phyloP scores from a whole-genome alignment of 192 early-diverging fungal genomes.

The Coemansia javaensis region DNA sequence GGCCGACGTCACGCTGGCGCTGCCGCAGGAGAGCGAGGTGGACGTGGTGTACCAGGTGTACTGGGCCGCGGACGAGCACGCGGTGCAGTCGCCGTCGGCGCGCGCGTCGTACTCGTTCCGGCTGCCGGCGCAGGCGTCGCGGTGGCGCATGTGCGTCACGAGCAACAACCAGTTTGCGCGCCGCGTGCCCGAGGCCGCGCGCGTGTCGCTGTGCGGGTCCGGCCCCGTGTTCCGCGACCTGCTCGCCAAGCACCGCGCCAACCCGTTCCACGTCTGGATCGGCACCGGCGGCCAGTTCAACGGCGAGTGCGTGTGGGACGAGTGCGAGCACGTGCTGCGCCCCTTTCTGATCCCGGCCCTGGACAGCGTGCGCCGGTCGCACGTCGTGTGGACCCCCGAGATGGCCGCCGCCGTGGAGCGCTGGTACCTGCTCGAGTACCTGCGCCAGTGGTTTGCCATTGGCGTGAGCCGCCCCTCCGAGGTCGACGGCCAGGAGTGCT shows the following conservation, averaged over 20 bases:
- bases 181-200: slow-evolving; percentile 24
- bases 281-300: slow-evolving; percentile 70
- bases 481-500: slow-evolving; percentile 40
- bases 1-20: slow-evolving; percentile 23
- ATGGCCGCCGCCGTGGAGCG: slow-evolving; percentile 56
- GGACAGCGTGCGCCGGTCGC: slow-evolving; percentile 36
- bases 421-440: slow-evolving; percentile 67
- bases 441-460: slow-evolving; percentile 49
- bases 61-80: slow-evolving; percentile 40
- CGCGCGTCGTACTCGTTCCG: slow-evolving; percentile 37
- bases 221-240: slow-evolving; percentile 51
- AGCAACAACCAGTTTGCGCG: slow-evolving; percentile 40
- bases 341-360: slow-evolving; percentile 51
- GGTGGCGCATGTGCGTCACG: slow-evolving; percentile 46
- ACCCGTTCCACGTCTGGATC: slow-evolving; percentile 65
- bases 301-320: slow-evolving; percentile 58
- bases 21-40: slow-evolving; percentile 36
- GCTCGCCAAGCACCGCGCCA: slow-evolving; percentile 56
- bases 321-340: slow-evolving; percentile 54
- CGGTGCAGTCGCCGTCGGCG: slow-evolving; percentile 36
- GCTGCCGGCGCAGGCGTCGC: slow-evolving; percentile 42
- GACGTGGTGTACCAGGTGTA: slow-evolving; percentile 39
- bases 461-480: slow-evolving; percentile 16
- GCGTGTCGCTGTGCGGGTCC: slow-evolving; percentile 27
- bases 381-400: slow-evolving; percentile 54